Evolutionary conservation across 2,329 filamentous ascomycete genomes (phyloP), one percentile per base, ranked within the genome.

Genomic region (Taxawa tesnikishii): DNA sequence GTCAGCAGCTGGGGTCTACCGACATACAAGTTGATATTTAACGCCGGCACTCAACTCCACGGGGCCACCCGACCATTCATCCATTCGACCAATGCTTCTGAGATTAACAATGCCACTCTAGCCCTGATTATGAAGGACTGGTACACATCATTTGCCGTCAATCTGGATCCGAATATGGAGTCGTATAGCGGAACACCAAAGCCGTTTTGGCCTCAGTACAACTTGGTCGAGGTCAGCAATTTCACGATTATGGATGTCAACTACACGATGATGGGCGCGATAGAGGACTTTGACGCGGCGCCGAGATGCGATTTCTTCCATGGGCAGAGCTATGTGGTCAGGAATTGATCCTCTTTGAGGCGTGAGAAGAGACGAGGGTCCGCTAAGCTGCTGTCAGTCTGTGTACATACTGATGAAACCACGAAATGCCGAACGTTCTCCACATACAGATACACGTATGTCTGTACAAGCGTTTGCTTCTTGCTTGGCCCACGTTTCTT

Each of bases 11-110:
- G 16, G 7, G 36, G 40, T 8, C 31, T 38, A 3, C 43, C 48
- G 12, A 43, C 47, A 6, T 56, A 43, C 32, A 58, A 58, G 29
- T 32, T 56, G 14, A 38, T 51, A 29, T 56, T 57, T 39, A 42
- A 50, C 13, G 53, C 54, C 6, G 55, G 54, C n/a, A 43, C 40
- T 6, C 38, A 53, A 33, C 34, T 48, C 9, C 55, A 58, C 39
- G 51, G 43, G 26, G 47, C 54, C 4, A 50, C 27, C 2, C 16
- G 19, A 9, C 26, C 35, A 4, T 37, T 37, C 15, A 26, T 37
- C 4, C 13, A 14, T 15, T 29, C 27, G 19, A 32, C 28, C 15
- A 28, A 28, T 29, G 24, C 33, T 1, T 24, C 17, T 2, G 7
- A 12, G 11, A 31, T 32, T 14, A 45, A 46, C 30, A 58, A 58